Evolutionary conservation across 306 rosid genomes (phyloP).

Genomic region (Amphicarpaea edgeworthii): DNA sequence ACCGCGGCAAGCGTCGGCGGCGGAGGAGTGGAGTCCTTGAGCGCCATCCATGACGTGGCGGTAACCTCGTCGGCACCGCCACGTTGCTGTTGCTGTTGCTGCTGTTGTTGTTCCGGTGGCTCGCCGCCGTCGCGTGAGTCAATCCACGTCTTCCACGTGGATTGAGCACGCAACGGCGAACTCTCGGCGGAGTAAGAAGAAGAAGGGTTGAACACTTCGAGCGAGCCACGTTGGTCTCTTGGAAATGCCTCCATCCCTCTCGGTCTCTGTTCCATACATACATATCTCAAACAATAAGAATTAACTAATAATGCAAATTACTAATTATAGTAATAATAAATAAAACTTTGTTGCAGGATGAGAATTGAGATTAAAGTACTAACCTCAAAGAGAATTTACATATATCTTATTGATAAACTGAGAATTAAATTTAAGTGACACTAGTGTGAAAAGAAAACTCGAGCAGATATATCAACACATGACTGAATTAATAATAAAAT

Average conservation of each 20-base stretch:
- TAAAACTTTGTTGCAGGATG: no score
- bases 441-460: no score
- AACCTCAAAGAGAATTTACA: no score
- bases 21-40: slow-evolving; percentile 58
- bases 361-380: no score
- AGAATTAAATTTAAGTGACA: no score
- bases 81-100: not conserved
- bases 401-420: no score
- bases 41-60: slow-evolving; percentile 87
- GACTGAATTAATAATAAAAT: not conserved
- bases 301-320: not conserved
- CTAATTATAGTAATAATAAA: not conserved
- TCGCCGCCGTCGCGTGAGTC: slow-evolving; percentile 26
- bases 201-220: slow-evolving; percentile 88
- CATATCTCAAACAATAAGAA: not conserved
- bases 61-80: slow-evolving; percentile 46
- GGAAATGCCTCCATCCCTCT: slow-evolving; percentile 59
- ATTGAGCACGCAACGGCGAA: slow-evolving; percentile 53
- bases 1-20: slow-evolving; percentile 50
- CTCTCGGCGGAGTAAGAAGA: slow-evolving; percentile 47
- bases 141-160: slow-evolving; percentile 63
- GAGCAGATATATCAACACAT: no score
- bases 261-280: slow-evolving; percentile 36
- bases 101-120: not conserved
- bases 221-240: slow-evolving; percentile 82